Evolutionary conservation across 2,329 filamentous ascomycete genomes (phyloP), one percentile per base, ranked within the genome.

Genomic region (Trichoderma pleuroti): DNA sequence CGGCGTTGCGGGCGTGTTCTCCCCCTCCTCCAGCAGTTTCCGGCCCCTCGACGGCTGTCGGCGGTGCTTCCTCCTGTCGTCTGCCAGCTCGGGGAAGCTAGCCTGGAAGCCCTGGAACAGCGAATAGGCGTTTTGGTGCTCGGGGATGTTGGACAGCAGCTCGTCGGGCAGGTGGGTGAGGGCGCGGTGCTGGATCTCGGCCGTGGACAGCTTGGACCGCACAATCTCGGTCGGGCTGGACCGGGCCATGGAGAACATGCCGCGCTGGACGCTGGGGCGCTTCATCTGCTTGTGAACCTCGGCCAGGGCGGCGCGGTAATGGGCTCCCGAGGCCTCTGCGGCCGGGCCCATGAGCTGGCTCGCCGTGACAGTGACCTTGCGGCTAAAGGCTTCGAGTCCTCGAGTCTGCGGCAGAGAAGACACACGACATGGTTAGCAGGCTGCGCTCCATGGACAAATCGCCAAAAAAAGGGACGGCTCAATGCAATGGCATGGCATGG

Each of bases 91-190:
- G 3, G 94, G 94, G 73, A 97, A 86, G 73, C 90, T 94, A 61
- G 95, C 96, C 82, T 97, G 91, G 81, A 99, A 99, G 74, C 96
- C 96, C 81, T 99, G 93, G 80, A 99, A 98, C 57, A 99, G 86
- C 52, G 94, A 98, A 83, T 97, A 99, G 18, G 90, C 85, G 81
- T 93, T 97, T 26, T 91, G 90, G 78, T 91, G 88, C 72, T 97
- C 93, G 75, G 96, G 96, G 64, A 98, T 95, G 79, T 97, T 94
- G 74, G 86, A 85, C 60, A 99, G 88, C 75, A 99, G 87, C 73
- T 98, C 94, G 81, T 99, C 95, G 63, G 96, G 90, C 42, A 99
- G 86, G 78, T 92, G 94, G 57, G 93, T 91, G 70, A 98, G 84
- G 61, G 96, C 96, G 74, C 96, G 92, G 76, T 97, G 94, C 81